Conservation (phyloP, 1,284 basidiomycete species). For the Cerrena zonata region DNA sequence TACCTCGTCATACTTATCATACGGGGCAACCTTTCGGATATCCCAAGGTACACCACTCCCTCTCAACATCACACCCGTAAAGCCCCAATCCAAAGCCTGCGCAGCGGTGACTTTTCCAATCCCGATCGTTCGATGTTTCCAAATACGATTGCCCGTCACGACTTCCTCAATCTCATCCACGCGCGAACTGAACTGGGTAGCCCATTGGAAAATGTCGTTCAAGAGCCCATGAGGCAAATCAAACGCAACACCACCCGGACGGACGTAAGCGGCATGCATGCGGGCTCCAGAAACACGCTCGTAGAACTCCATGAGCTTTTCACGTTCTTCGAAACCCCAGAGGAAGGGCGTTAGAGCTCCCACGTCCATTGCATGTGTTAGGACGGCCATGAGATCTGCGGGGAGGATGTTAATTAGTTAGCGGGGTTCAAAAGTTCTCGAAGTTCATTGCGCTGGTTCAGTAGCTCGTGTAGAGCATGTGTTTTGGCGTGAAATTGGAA, state of each 20-base stretch:
- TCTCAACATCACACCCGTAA: conserved; percentile 95
- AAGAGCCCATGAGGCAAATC: conserved; percentile 94
- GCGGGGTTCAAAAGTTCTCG: background rate
- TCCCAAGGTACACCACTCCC: conserved; percentile 96
- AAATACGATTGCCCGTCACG: conserved; percentile 95
- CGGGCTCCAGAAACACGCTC: conserved; percentile 98
- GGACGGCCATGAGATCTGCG: conserved; percentile 90
- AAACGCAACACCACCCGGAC: conserved; percentile 96
- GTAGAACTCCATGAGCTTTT: conserved; percentile 99
- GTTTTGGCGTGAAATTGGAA: too few species aligned
- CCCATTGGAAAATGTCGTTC: conserved; percentile 97
- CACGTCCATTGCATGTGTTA: conserved; percentile 95
- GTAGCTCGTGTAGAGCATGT: too few species aligned
- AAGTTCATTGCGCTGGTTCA: too few species aligned
- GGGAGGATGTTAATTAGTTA: background rate
- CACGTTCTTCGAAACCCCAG: conserved; percentile 99
- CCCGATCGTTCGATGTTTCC: conserved; percentile 91
- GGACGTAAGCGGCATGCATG: conserved; percentile 95
- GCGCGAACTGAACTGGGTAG: conserved; percentile 86
- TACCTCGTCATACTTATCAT: conserved; percentile 94
- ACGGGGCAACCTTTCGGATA: conserved; percentile 85
- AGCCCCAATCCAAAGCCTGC: conserved; percentile 88
- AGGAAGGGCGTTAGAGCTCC: conserved; percentile 98
- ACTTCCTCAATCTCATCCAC: conserved; percentile 98
- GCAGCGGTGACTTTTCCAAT: conserved; percentile 89